phyloP scores from a whole-genome alignment of 768 basidiomycete species.

The Boletus eberwhitei region DNA sequence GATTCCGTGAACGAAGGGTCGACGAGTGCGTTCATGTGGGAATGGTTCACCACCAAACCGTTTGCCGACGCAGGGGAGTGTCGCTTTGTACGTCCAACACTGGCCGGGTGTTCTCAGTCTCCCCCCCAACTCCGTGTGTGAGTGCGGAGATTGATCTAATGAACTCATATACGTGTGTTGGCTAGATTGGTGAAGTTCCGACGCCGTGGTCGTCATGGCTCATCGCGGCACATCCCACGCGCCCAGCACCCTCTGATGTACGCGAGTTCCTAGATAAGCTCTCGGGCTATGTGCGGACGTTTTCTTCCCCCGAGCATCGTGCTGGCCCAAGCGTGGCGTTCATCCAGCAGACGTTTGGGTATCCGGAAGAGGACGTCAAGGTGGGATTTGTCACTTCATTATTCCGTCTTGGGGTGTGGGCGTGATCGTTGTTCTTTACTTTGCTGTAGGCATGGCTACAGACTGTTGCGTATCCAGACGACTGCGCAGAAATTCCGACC shows the following conservation, averaged over 20 bases:
- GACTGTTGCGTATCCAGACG: constrained; percentile 71
- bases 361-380: constrained; percentile 77
- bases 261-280: constrained; percentile 60
- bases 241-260: constrained; percentile 50
- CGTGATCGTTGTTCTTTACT: not conserved
- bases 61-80: constrained; percentile 76
- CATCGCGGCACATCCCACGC: constrained; percentile 79
- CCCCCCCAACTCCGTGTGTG: not conserved
- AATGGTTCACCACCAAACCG: constrained; percentile 87
- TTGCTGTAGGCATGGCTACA: constrained; percentile 68
- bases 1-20: constrained; percentile 84
- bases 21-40: constrained; percentile 93
- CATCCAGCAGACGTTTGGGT: constrained; percentile 76
- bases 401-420: not conserved
- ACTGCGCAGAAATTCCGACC: constrained; percentile 61
- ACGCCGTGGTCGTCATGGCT: constrained; percentile 99
- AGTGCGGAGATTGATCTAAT: not conserved
- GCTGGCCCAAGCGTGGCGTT: constrained; percentile 64
- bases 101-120: not conserved
- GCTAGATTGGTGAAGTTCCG: constrained; percentile 75
- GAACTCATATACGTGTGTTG: not conserved
- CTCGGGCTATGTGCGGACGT: constrained; percentile 60
- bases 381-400: constrained; percentile 32
- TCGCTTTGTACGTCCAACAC: constrained; percentile 65
- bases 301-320: constrained; percentile 58